Evolutionary conservation across 2,329 filamentous ascomycete genomes (phyloP), one percentile per base, ranked within the genome.

Genomic region (Penicillium sp.): DNA sequence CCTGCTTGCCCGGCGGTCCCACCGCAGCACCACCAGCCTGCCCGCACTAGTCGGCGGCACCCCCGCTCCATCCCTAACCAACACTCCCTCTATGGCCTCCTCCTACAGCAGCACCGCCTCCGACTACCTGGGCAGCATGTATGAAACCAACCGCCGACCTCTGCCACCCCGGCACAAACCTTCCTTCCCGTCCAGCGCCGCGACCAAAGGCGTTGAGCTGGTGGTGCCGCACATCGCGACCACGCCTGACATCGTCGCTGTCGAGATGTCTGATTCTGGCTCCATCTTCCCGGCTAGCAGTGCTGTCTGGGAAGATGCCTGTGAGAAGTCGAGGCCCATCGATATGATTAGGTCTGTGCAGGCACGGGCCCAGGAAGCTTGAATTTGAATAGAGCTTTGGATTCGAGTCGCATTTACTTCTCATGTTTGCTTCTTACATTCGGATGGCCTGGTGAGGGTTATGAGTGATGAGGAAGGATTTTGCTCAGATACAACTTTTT

Each of bases 121-220:
- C 6, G 66, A 72, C 35, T 62, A 67, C 52, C 60, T 69, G 31
- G 48, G 61, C 40, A 54, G 54, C 31, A 42, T 62, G 58, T 57
- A 55, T 52, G 64, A 68, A 29, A 49, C 41, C 13, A 44, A 55
- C 25, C 56, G 64, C 44, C 69, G 71, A 4, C 71, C 72, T 1
- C 57, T 74, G 20, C 69, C 69, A 10, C 69, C 72, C 4, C 67
- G 71, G 6, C 68, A 69, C 56, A 72, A 73, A 47, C 67, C 70
- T 15, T 66, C 63, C 44, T 72, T 69, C 54, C 64, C 65, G 10
- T 59, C 60, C 42, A 60, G 62, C 5, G 63, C 58, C 28, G 58
- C 56, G 24, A 57, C 57, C 25, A 70, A 70, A 55, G 66, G 70
- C 9, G 61, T 72, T 7, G 68, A 72, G 27, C 60, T 74, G 20